Percentiles rank a stretch among this genome's conserved stretches.
Conservation (phyloP, 2,329 filamentous ascomycete species). For the Acephala macrosclerotiorum region DNA sequence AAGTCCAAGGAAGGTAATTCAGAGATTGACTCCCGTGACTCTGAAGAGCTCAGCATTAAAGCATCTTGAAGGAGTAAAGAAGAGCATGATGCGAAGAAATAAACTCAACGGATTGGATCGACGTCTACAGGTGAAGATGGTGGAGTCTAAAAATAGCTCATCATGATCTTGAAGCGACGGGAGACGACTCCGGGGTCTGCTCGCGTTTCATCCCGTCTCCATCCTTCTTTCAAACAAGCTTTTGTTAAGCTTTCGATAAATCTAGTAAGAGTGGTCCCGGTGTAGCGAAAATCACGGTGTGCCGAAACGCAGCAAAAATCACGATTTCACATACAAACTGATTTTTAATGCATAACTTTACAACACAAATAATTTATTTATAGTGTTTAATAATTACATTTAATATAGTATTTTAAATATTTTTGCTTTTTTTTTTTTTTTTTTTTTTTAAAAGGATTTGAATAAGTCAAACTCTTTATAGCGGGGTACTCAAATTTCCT, state of each 20-base stretch:
- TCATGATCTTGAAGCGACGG: too few species aligned
- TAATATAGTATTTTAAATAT: too few species aligned
- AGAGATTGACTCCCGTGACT: background rate
- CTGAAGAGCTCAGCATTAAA: background rate
- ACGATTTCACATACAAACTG: too few species aligned
- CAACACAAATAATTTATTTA: too few species aligned
- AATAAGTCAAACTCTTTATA: too few species aligned
- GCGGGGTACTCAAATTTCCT: too few species aligned
- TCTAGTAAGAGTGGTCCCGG: background rate
- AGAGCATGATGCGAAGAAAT: background rate
- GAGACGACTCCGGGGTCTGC: background rate
- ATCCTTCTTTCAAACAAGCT: slow-evolving; percentile 12
- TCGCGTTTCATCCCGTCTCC: background rate
- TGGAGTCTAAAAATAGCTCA: background rate
- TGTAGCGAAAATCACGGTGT: too few species aligned
- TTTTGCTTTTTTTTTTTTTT: too few species aligned
- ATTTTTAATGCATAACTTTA: too few species aligned
- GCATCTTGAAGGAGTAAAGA: background rate
- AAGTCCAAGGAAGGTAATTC: background rate
- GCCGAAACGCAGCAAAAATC: too few species aligned
- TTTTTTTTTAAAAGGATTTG: too few species aligned
- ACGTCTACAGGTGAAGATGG: background rate
- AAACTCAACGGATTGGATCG: background rate
- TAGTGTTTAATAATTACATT: too few species aligned
- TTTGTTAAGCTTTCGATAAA: slow-evolving; percentile 15